Evolutionary conservation across 345 rosid species (phyloP), one percentile per base, ranked within the genome.

Genomic region (Geranium brycei): DNA sequence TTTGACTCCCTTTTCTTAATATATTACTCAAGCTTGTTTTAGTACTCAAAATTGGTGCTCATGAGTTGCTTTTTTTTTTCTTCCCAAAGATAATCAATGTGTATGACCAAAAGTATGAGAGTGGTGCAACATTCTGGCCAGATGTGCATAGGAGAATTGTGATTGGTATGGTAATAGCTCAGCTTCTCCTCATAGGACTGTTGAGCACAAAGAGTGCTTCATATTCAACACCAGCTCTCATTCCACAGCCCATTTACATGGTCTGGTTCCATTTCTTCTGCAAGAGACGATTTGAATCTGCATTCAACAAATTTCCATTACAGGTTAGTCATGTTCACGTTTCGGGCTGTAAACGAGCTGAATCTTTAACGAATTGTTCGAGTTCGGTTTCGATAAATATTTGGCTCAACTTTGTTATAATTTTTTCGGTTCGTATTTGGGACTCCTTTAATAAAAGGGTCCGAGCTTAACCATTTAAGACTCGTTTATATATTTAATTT

Each of bases 61-160:
- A 23, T 23, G 28, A 23, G 28, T 23, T 23, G 28, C 28, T 23
- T 23, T 2, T 23, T 23, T 0, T 23, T 23, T 23, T 23, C n/a
- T n/a, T n/a, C n/a, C 28, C 28, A 23, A 23, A 23, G 28, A 23
- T 23, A 23, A 88, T 95, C 58, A 95, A 95, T 57, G 97, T 95
- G 5, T 95, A 95, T 67, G 77, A 79, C 76, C 95, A 91, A 76
- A 79, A 78, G 51, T 95, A 91, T 18, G 99, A 95, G 78, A 95
- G 96, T 3, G 97, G 87, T 8, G 97, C 93, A 57, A 77, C 90
- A 66, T 95, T 80, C 84, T 95, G 99, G 99, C 99, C 97, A 58
- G 91, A 88, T 64, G 97, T 93, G 56, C 99, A 93, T 65, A 70
- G 82, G 57, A 85, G 97, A 14, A 19, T 91, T 69, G 71, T 85